Conservation (phyloP, 768 basidiomycete genomes). For the Amanita molliuscula region DNA sequence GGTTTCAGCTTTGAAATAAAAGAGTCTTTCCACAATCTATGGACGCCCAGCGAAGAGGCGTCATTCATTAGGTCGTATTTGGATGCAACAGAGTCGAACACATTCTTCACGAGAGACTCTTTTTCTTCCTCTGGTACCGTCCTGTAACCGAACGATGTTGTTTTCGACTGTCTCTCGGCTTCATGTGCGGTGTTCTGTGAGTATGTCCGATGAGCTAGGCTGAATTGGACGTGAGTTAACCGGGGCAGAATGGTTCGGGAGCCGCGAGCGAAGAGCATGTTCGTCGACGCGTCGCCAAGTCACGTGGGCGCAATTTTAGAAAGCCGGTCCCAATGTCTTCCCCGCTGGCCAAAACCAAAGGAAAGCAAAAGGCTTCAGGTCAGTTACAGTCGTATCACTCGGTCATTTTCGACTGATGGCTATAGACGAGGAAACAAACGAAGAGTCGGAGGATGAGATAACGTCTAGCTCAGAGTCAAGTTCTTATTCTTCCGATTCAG, state of each 20-base stretch:
- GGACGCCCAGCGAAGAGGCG: slow-evolving; percentile 93
- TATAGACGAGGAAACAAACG: not conserved
- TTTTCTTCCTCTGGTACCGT: slow-evolving; percentile 81
- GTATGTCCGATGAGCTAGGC: not conserved
- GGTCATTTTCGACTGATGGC: not conserved
- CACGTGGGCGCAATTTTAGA: not conserved
- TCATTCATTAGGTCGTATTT: slow-evolving; percentile 99
- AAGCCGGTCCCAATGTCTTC: not conserved
- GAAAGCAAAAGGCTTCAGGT: slow-evolving; percentile 2
- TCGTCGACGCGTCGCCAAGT: not conserved
- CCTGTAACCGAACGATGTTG: slow-evolving; percentile 89
- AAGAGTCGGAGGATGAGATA: not conserved
- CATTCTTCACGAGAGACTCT: slow-evolving; percentile 82
- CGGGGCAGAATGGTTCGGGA: not conserved
- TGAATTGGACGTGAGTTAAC: not conserved
- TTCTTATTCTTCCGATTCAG: slow-evolving; percentile 23
- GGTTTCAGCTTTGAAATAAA: slow-evolving; percentile 71
- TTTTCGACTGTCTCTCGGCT: slow-evolving; percentile 22
- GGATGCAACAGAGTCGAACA: slow-evolving; percentile 93
- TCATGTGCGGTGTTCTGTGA: not conserved
- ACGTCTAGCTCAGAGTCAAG: not conserved
- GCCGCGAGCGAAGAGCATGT: not conserved
- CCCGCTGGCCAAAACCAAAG: not conserved
- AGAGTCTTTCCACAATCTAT: slow-evolving; percentile 94
- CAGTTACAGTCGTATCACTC: not conserved